Evolutionary conservation across 1,139 yeast species (phyloP).

Genomic region (Pichia sp.): DNA sequence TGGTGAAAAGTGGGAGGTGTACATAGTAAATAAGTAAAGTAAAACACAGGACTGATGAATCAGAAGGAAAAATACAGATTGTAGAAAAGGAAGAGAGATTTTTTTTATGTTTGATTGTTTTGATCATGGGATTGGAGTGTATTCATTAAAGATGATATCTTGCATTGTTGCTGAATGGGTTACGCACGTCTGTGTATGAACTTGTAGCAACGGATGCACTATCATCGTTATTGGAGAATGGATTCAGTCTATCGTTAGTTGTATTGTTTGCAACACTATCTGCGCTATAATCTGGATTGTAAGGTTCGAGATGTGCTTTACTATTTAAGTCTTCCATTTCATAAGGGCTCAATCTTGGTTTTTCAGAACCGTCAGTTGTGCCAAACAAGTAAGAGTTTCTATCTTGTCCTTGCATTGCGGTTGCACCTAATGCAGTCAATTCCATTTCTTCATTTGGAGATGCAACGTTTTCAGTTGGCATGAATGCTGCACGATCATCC

Average conservation of each 20-base stretch:
- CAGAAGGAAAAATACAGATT: no score
- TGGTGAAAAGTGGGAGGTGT: no score
- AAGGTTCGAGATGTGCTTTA: conserved; percentile 28
- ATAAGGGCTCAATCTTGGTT: conserved; percentile 84
- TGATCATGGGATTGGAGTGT: not conserved
- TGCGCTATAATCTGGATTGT: conserved; percentile 12
- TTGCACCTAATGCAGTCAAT: conserved; percentile 83
- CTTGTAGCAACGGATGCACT: conserved; percentile 1
- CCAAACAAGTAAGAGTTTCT: conserved; percentile 33
- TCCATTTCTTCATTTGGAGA: conserved; percentile 61
- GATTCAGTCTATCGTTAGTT: conserved; percentile 12
- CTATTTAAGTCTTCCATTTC: conserved; percentile 76
- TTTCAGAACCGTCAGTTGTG: conserved; percentile 56
- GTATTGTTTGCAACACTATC: conserved; percentile 12
- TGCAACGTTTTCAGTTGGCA: conserved; percentile 47
- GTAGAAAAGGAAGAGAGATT: no score
- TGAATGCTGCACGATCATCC: conserved; percentile 93
- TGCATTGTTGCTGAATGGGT: conserved; percentile 11
- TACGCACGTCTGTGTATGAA: conserved; percentile 11
- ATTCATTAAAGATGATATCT: conserved; percentile 4
- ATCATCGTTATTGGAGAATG: conserved; percentile 18
- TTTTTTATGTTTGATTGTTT: not conserved
- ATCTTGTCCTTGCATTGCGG: conserved; percentile 82
- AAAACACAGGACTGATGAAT: no score
- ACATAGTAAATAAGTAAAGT: no score